Base-by-base conservation (phyloP, 805 yeast genomes). In the Blastobotrys muscicola region DNA sequence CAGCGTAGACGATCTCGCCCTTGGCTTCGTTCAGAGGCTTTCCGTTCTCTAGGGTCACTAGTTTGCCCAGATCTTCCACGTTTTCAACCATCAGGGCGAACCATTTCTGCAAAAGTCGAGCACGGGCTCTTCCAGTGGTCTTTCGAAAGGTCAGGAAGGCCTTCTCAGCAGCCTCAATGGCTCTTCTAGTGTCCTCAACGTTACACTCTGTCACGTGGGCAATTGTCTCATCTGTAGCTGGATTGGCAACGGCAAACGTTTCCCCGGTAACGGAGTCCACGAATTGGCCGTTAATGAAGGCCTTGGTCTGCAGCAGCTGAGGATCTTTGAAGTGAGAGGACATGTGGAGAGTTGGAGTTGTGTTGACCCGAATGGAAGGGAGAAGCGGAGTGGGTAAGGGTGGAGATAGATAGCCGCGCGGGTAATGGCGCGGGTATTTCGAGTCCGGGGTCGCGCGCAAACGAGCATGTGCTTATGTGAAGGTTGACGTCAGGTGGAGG, bases 181-280 rank as follows among this genome's bases (percentile, higher is more conserved):
- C 85, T 26, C 54, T 55, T 39, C 66, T 59, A 33, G 68, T 74
- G 41, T 68, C 72, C 38, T 75, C 82, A 2, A 66, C 57, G 8
- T 61, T 58, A 26, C 42, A 43, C 6, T 42, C 50, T 9, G 48
- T 45, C 3, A 82, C 82, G 3, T 67, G 63, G 3, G 76, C 71
- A 13, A 78, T 50, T 10, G 67, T 64, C 13, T 70, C 70, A 15
- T 65, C 71, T 16, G 72, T 69, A 0, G 94, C 92, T 3, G 97
- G 97, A 59, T 90, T 85, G 9, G 64, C 61, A n/a, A 89, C 94
- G 3, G 69, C 64, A 58, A 85, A 86, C 3, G 69, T 59, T n/a
- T 67, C 64, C 6, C 67, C 59, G 11, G 68, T 59, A 10, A 60
- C 46, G 4, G 72, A 62, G 20, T 62, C 52, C 26, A 75, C 59